A percentile compares a stretch with the other conserved stretches of the same genome.
Conservation (phyloP, 78 protist species). For the Goniomonas avonlea region DNA sequence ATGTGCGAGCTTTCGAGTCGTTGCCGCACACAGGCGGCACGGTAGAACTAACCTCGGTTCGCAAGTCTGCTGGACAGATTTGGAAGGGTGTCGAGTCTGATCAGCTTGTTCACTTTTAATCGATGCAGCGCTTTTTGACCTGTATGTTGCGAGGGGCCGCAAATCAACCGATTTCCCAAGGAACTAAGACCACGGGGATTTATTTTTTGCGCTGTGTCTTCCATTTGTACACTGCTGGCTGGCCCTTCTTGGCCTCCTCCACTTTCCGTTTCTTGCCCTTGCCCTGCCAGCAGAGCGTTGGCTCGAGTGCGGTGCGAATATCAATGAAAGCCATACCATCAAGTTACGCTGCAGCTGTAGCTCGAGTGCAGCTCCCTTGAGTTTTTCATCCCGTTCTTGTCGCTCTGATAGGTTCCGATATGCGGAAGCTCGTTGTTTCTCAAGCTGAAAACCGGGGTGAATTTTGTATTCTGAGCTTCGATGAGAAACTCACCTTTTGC, state of each 20-base stretch:
- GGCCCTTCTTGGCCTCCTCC: neutral
- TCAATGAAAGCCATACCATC: neutral
- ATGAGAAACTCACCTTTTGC: no score
- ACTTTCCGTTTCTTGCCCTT: neutral
- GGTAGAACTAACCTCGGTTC: no score
- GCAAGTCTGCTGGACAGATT: no score
- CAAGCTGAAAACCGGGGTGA: neutral
- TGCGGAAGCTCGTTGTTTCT: neutral
- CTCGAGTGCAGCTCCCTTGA: neutral
- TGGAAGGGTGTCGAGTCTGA: no score
- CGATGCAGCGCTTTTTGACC: no score
- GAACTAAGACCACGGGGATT: no score
- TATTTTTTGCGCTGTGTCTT: neutral
- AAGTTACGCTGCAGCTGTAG: neutral
- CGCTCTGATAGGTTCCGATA: constrained; percentile 1
- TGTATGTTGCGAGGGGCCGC: no score
- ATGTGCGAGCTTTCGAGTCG: no score
- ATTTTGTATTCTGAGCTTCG: neutral
- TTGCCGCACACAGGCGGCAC: no score
- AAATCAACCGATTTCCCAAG: no score
- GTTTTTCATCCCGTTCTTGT: neutral
- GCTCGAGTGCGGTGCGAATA: neutral
- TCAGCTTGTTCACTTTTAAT: no score
- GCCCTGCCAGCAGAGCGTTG: no score
- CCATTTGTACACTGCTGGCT: neutral